Conservation (phyloP, 2,329 filamentous ascomycete genomes). For the Pseudopithomyces maydicus region DNA sequence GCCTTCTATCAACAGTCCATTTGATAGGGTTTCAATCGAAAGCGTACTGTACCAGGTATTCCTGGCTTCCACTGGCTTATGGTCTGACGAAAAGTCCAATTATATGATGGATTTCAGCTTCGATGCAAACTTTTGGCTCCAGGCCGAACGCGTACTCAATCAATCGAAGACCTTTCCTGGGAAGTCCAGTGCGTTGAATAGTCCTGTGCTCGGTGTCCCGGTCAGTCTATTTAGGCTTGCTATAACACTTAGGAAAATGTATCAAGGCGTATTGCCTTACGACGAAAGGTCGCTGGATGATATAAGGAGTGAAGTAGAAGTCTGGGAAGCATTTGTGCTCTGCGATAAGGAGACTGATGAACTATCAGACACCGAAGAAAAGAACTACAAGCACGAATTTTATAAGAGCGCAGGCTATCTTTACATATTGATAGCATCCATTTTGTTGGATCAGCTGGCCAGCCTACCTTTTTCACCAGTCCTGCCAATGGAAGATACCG, state of each 20-base stretch:
- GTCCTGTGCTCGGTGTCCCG: slow-evolving; percentile 21
- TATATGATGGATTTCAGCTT: slow-evolving; percentile 12
- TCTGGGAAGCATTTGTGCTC: slow-evolving; percentile 18
- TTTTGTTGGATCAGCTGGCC: slow-evolving; percentile 14
- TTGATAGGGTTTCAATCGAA: slow-evolving; percentile 22
- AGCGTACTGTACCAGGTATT: slow-evolving; percentile 25
- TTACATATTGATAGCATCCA: slow-evolving; percentile 19
- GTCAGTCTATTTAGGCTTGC: slow-evolving; percentile 19
- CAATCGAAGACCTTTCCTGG: slow-evolving; percentile 14
- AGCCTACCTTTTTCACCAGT: not conserved
- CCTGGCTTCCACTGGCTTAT: slow-evolving; percentile 18
- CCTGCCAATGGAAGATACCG: not conserved
- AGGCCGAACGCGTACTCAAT: slow-evolving; percentile 15
- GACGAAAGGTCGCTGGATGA: not conserved
- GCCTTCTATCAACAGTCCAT: slow-evolving; percentile 8
- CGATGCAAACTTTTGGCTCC: slow-evolving; percentile 19
- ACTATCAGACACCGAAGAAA: not conserved
- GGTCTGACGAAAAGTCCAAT: slow-evolving; percentile 15
- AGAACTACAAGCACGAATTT: slow-evolving; percentile 5
- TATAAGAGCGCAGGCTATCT: slow-evolving; percentile 17
- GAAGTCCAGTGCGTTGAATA: slow-evolving; percentile 15
- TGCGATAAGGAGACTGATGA: slow-evolving; percentile 11
- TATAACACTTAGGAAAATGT: slow-evolving; percentile 16
- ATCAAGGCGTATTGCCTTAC: not conserved
- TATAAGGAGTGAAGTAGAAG: slow-evolving; percentile 15